Evolutionary conservation across 2,329 filamentous ascomycete genomes (phyloP).

Genomic region (Penicillium palitans): DNA sequence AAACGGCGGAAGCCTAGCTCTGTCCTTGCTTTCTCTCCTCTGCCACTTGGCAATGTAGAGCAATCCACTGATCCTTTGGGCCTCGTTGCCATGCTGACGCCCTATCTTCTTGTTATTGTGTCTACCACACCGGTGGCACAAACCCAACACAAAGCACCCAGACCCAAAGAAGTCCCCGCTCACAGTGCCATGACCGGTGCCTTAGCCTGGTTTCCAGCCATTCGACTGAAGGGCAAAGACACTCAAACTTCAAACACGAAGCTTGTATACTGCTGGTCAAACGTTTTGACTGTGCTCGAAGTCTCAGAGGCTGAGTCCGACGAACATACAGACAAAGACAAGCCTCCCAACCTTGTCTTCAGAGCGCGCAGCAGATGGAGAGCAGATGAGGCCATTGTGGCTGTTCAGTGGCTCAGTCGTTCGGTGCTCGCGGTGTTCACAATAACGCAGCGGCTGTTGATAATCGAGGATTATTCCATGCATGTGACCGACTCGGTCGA

Average conservation of each 20-base stretch:
- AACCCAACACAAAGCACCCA: slow-evolving; percentile 89
- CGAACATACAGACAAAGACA: slow-evolving; percentile 66
- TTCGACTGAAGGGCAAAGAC: slow-evolving; percentile 79
- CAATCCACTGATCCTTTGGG: slow-evolving; percentile 84
- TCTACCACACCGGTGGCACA: slow-evolving; percentile 95
- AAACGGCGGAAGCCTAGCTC: slow-evolving; percentile 86
- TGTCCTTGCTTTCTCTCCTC: slow-evolving; percentile 83
- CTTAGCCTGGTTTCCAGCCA: slow-evolving; percentile 94
- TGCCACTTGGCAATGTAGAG: slow-evolving; percentile 93
- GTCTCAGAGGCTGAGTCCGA: slow-evolving; percentile 68
- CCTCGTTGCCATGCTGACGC: slow-evolving; percentile 90
- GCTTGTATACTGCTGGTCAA: slow-evolving; percentile 97
- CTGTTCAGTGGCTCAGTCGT: slow-evolving; percentile 92
- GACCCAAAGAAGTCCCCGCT: slow-evolving; percentile 85
- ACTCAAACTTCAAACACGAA: slow-evolving; percentile 70
- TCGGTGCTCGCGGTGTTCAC: slow-evolving; percentile 91
- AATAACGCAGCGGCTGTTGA: slow-evolving; percentile 88
- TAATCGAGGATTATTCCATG: slow-evolving; percentile 85
- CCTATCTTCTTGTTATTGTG: slow-evolving; percentile 92
- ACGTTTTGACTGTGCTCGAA: slow-evolving; percentile 90
- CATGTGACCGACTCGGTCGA: slow-evolving; percentile 94
- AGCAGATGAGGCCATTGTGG: slow-evolving; percentile 91
- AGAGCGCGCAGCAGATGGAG: slow-evolving; percentile 83
- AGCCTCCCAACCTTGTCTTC: slow-evolving; percentile 76
- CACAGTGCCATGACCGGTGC: slow-evolving; percentile 93